Evolutionary conservation across 148 eudicot genomes (phyloP).

Genomic region (Camellia japonica): DNA sequence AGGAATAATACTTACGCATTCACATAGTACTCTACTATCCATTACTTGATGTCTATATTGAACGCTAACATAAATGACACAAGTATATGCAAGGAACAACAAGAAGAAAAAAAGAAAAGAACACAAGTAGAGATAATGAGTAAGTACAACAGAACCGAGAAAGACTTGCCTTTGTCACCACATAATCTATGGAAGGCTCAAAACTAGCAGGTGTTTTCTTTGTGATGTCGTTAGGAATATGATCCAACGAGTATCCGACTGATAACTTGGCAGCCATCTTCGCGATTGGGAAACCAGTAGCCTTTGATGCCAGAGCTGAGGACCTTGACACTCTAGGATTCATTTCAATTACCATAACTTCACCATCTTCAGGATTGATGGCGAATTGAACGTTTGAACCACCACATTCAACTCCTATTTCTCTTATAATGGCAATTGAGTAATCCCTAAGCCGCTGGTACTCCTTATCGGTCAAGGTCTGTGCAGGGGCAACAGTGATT

Average conservation of each 20-base stretch:
- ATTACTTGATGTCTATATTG: not conserved
- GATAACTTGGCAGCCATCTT: constrained; percentile 99
- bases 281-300: constrained; percentile 98
- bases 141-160: not conserved
- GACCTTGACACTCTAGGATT: constrained; percentile 98
- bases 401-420: constrained; percentile 98
- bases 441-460: constrained; percentile 94
- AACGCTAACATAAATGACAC: not conserved
- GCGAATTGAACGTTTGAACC: constrained; percentile 99
- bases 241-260: constrained; percentile 86
- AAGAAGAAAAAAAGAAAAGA: not conserved
- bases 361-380: constrained; percentile 86
- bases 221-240: constrained; percentile 97
- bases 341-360: constrained; percentile 99
- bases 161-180: constrained; percentile 81
- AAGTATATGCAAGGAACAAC: not conserved
- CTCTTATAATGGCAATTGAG: constrained; percentile 87
- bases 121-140: not conserved
- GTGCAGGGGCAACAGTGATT: constrained; percentile 97
- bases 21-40: too few species aligned
- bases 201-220: constrained; percentile 97
- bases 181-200: constrained; percentile 97
- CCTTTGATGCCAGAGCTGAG: constrained; percentile 95
- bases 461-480: constrained; percentile 94
- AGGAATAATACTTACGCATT: too few species aligned